Evolutionary conservation across 306 rosid genomes (phyloP).

Genomic region (Rubus idaeus): DNA sequence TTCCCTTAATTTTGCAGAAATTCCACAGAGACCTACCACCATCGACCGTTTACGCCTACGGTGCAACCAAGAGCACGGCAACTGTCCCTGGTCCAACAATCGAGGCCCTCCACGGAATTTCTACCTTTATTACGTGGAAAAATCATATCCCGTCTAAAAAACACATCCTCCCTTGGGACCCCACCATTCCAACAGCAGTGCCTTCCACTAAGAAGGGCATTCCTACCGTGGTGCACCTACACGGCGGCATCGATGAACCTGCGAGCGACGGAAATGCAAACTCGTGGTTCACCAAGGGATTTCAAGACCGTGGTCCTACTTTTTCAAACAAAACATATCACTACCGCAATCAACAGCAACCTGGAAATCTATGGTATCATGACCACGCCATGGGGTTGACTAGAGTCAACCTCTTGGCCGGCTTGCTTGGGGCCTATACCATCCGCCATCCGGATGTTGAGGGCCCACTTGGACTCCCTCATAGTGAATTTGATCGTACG

Average conservation of each 20-base stretch:
- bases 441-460: slow-evolving; percentile 52
- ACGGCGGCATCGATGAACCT: slow-evolving; percentile 66
- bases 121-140: slow-evolving; percentile 61
- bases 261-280: slow-evolving; percentile 64
- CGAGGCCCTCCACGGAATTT: slow-evolving; percentile 51
- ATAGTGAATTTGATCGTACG: slow-evolving; percentile 48
- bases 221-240: slow-evolving; percentile 84
- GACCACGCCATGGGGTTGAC: slow-evolving; percentile 89
- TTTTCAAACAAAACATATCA: slow-evolving; percentile 49
- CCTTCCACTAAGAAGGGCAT: slow-evolving; percentile 41
- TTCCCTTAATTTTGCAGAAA: slow-evolving; percentile 42
- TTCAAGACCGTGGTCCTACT: slow-evolving; percentile 44
- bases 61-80: slow-evolving; percentile 38
- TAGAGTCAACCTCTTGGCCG: slow-evolving; percentile 67
- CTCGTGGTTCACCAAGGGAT: slow-evolving; percentile 63
- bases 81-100: slow-evolving; percentile 86
- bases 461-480: slow-evolving; percentile 47
- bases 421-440: slow-evolving; percentile 63
- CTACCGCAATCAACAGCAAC: slow-evolving; percentile 65
- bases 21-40: slow-evolving; percentile 75
- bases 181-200: slow-evolving; percentile 60
- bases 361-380: slow-evolving; percentile 83
- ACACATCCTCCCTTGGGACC: slow-evolving; percentile 86
- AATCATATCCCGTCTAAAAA: slow-evolving; percentile 63
- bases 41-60: slow-evolving; percentile 66